Base-by-base conservation (phyloP, 352 stramenopile species). In the Phytophthora quininea region DNA sequence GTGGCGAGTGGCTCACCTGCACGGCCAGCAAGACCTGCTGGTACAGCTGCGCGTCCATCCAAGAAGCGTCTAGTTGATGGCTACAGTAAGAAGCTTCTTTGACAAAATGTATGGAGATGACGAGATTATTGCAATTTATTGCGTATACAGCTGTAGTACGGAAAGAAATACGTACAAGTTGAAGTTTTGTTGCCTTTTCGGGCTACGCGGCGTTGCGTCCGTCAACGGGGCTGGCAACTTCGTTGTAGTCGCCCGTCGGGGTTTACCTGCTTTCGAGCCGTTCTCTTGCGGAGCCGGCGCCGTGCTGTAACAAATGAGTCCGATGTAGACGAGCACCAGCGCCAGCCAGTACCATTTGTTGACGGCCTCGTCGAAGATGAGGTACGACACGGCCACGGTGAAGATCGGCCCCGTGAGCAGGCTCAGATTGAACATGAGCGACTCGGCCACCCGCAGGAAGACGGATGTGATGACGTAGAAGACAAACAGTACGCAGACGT, bases 21-120 rank as follows among this genome's bases (percentile, higher is more conserved):
- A 94, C 77, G 14, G 86, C 86, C 54, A 88, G 71, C 69, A 94
- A 70, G 61, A 92, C 74, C 56, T 88, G 82, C 66, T 91, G 67
- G 66, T 91, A 94, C 43, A 92, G 64, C 46, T 90, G 74, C 54
- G 67, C 35, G 56, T 94, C 86, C 80, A 92, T 92, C 30, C 33
- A 14, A 14, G n/a, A 37, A 38, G 19, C 24, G 29, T 37, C 8
- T 8, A 38, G 8, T 24, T 24, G 19, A 24, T 24, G 19, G 19
- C 19, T 24, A 24, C 19, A 24, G 19, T 24, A 24, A 24, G 35
- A 40, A 40, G 35, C 10, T 11, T 40, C 35, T 40, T 40, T 40
- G 35, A 40, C 35, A 40, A 40, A 40, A 40, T 24, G 19, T 24
- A 24, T 24, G 19, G 19, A 24, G 19, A 24, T 24, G 19, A 0